Conservation (phyloP, 2,329 filamentous ascomycete genomes). For the Stagonosporopsis tanaceti region DNA sequence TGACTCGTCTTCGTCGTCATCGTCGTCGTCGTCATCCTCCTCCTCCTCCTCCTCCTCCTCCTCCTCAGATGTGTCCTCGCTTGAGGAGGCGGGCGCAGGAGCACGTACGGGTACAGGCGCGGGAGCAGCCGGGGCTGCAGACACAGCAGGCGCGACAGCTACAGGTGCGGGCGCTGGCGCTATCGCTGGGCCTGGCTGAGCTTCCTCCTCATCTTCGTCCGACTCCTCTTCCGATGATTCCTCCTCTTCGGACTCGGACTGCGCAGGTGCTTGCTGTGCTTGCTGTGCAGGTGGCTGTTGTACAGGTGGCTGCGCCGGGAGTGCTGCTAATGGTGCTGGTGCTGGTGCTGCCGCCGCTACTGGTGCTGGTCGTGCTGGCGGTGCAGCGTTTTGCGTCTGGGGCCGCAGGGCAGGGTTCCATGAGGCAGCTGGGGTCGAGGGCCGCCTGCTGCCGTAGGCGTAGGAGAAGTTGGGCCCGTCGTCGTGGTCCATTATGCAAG, state of each 20-base stretch:
- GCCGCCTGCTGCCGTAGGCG: slow-evolving; percentile 42
- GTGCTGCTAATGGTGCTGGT: slow-evolving; percentile 9
- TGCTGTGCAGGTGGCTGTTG: neutral
- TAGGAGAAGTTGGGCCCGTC: slow-evolving; percentile 52
- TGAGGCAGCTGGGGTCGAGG: slow-evolving; percentile 41
- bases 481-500: slow-evolving; percentile 45
- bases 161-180: neutral
- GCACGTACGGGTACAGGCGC: neutral
- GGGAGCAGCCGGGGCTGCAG: neutral
- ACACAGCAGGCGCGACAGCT: neutral
- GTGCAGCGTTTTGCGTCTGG: slow-evolving; percentile 11
- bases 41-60: slow-evolving; percentile 20
- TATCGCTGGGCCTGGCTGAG: slow-evolving; percentile 12
- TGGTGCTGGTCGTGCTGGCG: neutral
- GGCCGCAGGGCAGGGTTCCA: slow-evolving; percentile 66
- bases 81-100: slow-evolving; percentile 11
- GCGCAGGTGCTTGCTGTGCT: neutral
- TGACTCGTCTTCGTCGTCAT: slow-evolving; percentile 17
- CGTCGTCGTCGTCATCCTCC: slow-evolving; percentile 24
- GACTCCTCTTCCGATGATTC: slow-evolving; percentile 13
- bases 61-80: slow-evolving; percentile 12
- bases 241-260: slow-evolving; percentile 28
- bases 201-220: slow-evolving; percentile 6
- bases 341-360: neutral
- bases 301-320: slow-evolving; percentile 21